Base-by-base conservation (phyloP, 1,284 basidiomycete species). In the Wallemia mellicola region DNA sequence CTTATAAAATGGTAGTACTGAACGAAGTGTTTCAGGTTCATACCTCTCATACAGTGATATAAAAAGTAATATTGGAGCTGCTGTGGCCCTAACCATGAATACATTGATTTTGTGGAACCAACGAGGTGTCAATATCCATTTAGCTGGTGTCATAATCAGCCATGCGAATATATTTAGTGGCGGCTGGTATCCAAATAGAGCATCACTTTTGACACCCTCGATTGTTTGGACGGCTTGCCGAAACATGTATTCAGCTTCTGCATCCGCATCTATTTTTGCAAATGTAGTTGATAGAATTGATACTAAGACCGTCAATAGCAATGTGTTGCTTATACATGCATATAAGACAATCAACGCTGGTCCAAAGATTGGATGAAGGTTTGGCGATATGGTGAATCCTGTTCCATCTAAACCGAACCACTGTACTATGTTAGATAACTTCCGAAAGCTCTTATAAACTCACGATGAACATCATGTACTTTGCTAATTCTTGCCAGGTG, bases 201-300 rank as follows among this genome's bases (percentile, higher is more conserved):
- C 86, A 67, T 94, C 89, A 58, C 81, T 80, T 65, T 85, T 86
- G 58, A 86, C 82, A 15, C 86, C 87, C 74, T 91, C 87, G 30
- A 92, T 80, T 0, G 86, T 89, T 11, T 79, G 81, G 0, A 91
- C 87, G 0, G 88, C 87, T 67, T 81, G 81, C 59, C 89, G 77
- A 68, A 89, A 94, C 85, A 92, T 87, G 2, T 83, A 84, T 83
- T 94, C 89, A 2, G 88, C 86, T 14, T 79, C 79, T 22, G 89
- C 89, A 70, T 94, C 89, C 64, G 86, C 82, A 63, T 81, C 89
- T 65, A 94, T 87, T 22, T 77, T 84, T 0, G 86, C 80, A 68
- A 94, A 95, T 0, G 89, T 95, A 68, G 94, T 85, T 7, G 86
- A 87, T 24, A 95, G 74, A 57, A 94, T 89, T 3, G 73, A 87